Base-by-base conservation (phyloP, 1,284 basidiomycete species). In the Ustilago cynodontis region DNA sequence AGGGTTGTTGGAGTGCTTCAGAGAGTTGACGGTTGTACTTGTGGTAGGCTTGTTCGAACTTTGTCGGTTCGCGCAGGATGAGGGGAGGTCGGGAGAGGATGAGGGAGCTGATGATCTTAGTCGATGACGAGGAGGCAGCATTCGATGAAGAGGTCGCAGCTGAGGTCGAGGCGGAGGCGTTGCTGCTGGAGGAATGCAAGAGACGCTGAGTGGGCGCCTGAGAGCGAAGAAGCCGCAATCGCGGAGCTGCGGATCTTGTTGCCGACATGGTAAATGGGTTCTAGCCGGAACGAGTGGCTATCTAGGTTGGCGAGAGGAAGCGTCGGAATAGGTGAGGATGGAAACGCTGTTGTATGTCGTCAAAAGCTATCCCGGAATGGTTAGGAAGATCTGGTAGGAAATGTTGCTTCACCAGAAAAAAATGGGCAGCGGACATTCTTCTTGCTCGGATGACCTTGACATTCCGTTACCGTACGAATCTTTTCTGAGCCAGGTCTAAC, bases 1-100 rank as follows among this genome's bases (percentile, higher is more conserved):
- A 92, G 0, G 95, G 95, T 83, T 95, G 94, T 84, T 93, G 92
- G 47, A 98, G 88, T 6, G 94, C 92, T 78, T 93, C 92, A 75
- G 91, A 90, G 75, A 98, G 90, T 59, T 92, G 90, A 11, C 90
- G 89, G 85, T 95, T 93, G 89, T 97, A 97, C 57, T 90, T 88
- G 87, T 93, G 92, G 87, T 94, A 97, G 13, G 94, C 91, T 78
- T 89, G 88, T 87, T 96, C 95, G 81, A 98, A 92, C 1, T 89
- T 88, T 8, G 90, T 91, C 0, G 91, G 93, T 0, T 91, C 90
- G 41, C 91, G 91, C 0, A 94, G 93, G 55, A 98, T 87, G 70
- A 94, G 89, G 3, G 94, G 94, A 1, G 93, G 89, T 49, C 94
- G 92, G 86, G 94, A 94, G 67, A 97, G 89, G 69, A 98, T 88